phyloP scores from a whole-genome alignment of 2,329 filamentous ascomycete genomes.

The Macrophomina tecta region DNA sequence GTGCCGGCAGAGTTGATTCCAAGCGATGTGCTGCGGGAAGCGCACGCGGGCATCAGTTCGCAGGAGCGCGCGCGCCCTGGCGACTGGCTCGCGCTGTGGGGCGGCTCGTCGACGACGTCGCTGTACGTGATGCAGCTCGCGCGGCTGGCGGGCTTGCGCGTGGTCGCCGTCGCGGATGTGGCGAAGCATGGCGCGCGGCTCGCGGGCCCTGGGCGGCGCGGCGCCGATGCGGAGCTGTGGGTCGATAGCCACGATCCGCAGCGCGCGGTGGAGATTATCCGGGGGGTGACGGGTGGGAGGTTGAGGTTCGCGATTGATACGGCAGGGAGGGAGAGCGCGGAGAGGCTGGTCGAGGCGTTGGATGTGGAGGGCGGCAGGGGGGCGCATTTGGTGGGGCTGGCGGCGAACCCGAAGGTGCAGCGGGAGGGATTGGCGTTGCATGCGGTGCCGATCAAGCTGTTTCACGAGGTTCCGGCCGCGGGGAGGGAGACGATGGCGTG shows the following conservation, averaged over 20 bases:
- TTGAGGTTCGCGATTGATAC: conserved; percentile 12
- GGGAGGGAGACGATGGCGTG: conserved; percentile 69
- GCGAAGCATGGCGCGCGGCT: conserved; percentile 61
- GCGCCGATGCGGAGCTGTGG: conserved; percentile 4
- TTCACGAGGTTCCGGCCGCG: conserved; percentile 69
- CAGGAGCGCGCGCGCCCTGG: conserved; percentile 63
- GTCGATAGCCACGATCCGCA: conserved; percentile 14
- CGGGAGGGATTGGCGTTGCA: conserved; percentile 61
- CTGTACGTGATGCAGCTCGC: conserved; percentile 71
- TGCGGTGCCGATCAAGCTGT: conserved; percentile 76
- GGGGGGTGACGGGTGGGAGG: not conserved
- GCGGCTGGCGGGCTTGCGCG: conserved; percentile 67
- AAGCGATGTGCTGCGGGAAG: conserved; percentile 67
- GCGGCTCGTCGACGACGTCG: conserved; percentile 69
- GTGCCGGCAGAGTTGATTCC: conserved; percentile 60
- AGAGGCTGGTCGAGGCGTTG: conserved; percentile 6
- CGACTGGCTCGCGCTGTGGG: conserved; percentile 78
- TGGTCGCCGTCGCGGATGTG: conserved; percentile 70
- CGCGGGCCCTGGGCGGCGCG: not conserved
- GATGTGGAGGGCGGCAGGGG: not conserved
- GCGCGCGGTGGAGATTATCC: conserved; percentile 18
- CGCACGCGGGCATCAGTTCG: conserved; percentile 60
- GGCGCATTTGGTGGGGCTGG: conserved; percentile 69
- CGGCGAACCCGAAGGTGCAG: conserved; percentile 67
- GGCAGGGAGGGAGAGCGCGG: conserved; percentile 13